These are phyloP conservation scores for Trametopsis cervina DNA, from an alignment of 768 basidiomycete genomes.

Conservation along the genomic window DNA sequence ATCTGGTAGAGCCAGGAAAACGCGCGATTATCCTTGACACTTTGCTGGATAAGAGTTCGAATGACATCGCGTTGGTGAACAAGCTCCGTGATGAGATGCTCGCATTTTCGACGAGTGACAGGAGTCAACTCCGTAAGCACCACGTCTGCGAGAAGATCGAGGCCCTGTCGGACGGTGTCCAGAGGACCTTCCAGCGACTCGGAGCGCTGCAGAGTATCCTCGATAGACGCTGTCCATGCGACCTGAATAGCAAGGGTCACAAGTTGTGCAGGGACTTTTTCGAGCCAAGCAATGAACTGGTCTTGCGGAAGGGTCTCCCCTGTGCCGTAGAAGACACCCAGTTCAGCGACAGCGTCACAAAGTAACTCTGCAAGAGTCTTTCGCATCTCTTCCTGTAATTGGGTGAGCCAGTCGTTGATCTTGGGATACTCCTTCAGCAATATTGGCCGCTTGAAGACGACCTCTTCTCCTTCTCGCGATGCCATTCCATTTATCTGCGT, in stretches of 20 bases:
- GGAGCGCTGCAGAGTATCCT: constrained; percentile 52
- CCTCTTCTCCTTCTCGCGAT: constrained; percentile 93
- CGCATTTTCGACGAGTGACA: constrained; percentile 95
- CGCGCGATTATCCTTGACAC: constrained; percentile 53
- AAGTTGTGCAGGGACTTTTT: constrained; percentile 91
- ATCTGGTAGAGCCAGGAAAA: constrained; percentile 98
- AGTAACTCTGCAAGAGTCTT: constrained; percentile 80
- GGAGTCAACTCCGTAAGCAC: constrained; percentile 85
- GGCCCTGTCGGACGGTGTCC: constrained; percentile 67
- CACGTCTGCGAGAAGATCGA: constrained; percentile 95
- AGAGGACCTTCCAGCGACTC: constrained; percentile 58
- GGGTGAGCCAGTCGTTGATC: constrained; percentile 98
- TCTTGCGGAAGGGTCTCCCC: constrained; percentile 52
- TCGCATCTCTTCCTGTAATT: constrained; percentile 90
- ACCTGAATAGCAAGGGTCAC: constrained; percentile 95
- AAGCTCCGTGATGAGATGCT: constrained; percentile 96
- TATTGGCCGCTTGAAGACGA: constrained; percentile 77
- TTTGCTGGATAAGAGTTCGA: constrained; percentile 65
- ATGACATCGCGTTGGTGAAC: constrained; percentile 97
- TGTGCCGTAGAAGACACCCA: constrained; percentile 74
- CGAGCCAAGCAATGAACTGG: constrained; percentile 84
- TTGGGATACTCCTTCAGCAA: constrained; percentile 89
- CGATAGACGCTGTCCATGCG: constrained; percentile 87
- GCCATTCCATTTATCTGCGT: constrained; percentile 90
- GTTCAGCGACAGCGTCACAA: constrained; percentile 70